Evolutionary conservation across 768 basidiomycete species (phyloP).

Genomic region (Artomyces pyxidatus): DNA sequence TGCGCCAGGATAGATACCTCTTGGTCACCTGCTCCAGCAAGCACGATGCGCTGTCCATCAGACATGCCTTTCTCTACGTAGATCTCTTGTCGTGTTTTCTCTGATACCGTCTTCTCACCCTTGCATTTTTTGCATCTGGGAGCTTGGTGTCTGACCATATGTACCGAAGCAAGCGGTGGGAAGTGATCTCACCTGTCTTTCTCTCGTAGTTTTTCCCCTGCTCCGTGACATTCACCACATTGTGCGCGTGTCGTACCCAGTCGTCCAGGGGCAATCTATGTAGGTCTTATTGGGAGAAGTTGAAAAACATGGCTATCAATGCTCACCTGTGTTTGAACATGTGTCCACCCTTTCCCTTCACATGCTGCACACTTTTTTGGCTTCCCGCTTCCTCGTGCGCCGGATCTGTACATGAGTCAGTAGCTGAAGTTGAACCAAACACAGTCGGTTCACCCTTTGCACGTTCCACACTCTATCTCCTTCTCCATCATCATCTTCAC

Average conservation of each 20-base stretch:
- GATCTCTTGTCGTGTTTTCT: slow-evolving; percentile 86
- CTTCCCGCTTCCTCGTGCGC: slow-evolving; percentile 78
- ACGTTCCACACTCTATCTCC: slow-evolving; percentile 66
- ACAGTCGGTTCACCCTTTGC: slow-evolving; percentile 84
- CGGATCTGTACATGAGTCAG: slow-evolving; percentile 43
- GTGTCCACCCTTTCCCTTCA: slow-evolving; percentile 76
- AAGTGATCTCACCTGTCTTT: slow-evolving; percentile 57
- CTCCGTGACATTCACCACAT: slow-evolving; percentile 66
- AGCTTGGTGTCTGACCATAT: slow-evolving; percentile 5
- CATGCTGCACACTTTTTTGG: slow-evolving; percentile 76
- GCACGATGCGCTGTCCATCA: slow-evolving; percentile 75
- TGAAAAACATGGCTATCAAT: neutral
- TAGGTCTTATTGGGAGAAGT: neutral
- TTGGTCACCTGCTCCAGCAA: slow-evolving; percentile 91
- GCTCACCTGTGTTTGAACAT: slow-evolving; percentile 45
- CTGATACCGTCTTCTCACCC: slow-evolving; percentile 72
- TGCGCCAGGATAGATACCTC: slow-evolving; percentile 41
- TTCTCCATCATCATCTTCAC: slow-evolving; percentile 88
- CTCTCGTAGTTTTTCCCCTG: slow-evolving; percentile 66
- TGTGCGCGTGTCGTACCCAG: slow-evolving; percentile 43
- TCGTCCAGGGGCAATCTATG: slow-evolving; percentile 37
- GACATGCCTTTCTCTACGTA: slow-evolving; percentile 82
- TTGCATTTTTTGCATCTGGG: slow-evolving; percentile 93
- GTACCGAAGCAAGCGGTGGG: no score
- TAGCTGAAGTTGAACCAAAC: slow-evolving; percentile 17